Percentiles rank a stretch among this genome's conserved stretches.
Evolutionary conservation across 257 asterid species (phyloP).

Genomic region (Ocimum tenuiflorum): DNA sequence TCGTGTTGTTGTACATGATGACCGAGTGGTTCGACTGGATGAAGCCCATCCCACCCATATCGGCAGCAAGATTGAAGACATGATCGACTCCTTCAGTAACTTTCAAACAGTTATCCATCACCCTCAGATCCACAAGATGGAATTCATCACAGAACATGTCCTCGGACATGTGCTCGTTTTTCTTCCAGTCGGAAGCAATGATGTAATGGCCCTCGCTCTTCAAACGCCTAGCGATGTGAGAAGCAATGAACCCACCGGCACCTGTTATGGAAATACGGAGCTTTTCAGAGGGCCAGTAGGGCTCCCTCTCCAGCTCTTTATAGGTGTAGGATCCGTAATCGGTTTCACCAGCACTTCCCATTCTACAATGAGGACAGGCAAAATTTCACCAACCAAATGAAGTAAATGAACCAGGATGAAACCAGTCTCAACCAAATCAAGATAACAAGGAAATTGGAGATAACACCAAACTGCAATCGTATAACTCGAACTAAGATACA

Average conservation of each 20-base stretch:
- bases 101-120: constrained; percentile 80
- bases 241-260: constrained; percentile 83
- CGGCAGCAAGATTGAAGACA: constrained; percentile 84
- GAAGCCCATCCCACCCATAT: constrained; percentile 93
- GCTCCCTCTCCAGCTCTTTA: constrained; percentile 73
- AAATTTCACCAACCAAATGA: background rate
- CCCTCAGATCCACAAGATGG: constrained; percentile 84
- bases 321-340: constrained; percentile 68
- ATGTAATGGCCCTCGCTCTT: constrained; percentile 76
- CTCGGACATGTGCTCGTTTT: constrained; percentile 87
- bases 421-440: background rate
- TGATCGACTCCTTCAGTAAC: constrained; percentile 62
- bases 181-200: constrained; percentile 89
- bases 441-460: background rate
- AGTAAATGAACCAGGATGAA: background rate
- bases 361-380: constrained; percentile 31
- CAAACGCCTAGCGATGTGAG: constrained; percentile 78
- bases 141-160: constrained; percentile 84
- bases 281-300: constrained; percentile 72
- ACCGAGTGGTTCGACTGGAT: constrained; percentile 87
- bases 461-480: background rate
- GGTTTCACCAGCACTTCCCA: constrained; percentile 56
- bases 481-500: background rate
- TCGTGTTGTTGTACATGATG: constrained; percentile 80
- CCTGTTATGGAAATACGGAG: constrained; percentile 73